Base-by-base conservation (phyloP, 2,329 filamentous ascomycete species). In the Alternaria tenuissima region DNA sequence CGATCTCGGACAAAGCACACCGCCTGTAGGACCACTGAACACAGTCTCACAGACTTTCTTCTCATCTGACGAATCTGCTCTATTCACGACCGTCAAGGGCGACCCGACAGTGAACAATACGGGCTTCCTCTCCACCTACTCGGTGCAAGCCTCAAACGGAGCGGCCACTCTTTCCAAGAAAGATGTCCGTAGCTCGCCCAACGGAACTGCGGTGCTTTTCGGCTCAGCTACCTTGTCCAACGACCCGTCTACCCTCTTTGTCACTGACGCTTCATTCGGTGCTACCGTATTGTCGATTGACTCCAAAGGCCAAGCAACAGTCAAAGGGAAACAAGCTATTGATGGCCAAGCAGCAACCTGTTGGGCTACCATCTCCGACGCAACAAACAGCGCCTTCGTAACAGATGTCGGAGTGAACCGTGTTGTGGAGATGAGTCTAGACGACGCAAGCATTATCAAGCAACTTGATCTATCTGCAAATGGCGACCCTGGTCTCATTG, bases 41-140 rank as follows among this genome's bases (percentile, higher is more conserved):
- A 88, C 85, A 0, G 81, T 89, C 3, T 88, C 87, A 0, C 86
- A 89, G 7, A 80, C 83, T 0, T 86, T 88, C 71, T 89, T 89
- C 76, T 86, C 85, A 1, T 73, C 74, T 0, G 86, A 89, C 53
- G 81, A 86, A 62, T 76, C 71, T 0, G 80, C 76, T 2, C 76
- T 90, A 0, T 81, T 85, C 52, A 81, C 84, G 0, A 87, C 85
- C 1, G 86, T 89, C 41, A 90, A 90, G 74, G 88, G 88, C 1
- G 81, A 88, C 55, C 85, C 85, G 0, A 65, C 78, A 0, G 75
- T 74, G 5, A 87, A 87, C 70, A 87, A 84, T 53, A 85, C 82
- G 0, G 87, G 87, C 0, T 89, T 87, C 65, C 59, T 89, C 11
- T 83, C 84, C 0, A 73, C 81, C 0, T 87, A 87, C 61, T 65